phyloP scores from a whole-genome alignment of 2,329 filamentous ascomycete species.

The Cordyceps javanica region DNA sequence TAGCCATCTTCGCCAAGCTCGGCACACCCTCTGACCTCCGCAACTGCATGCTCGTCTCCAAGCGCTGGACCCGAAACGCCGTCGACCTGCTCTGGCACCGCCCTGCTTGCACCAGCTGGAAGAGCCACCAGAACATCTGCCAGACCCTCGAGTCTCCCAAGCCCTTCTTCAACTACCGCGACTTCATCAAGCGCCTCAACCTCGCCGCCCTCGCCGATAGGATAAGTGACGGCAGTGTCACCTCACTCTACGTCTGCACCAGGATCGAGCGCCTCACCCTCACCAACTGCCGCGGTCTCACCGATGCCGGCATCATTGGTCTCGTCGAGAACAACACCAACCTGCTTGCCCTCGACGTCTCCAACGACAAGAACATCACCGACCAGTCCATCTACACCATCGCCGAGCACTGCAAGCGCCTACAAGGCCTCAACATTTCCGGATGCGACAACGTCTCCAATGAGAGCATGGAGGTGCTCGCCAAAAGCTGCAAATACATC shows the following conservation, averaged over 20 bases:
- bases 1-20: conserved; percentile 84
- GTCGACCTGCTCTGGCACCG: conserved; percentile 94
- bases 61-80: conserved; percentile 85
- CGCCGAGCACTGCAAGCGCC: conserved; percentile 71
- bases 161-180: conserved; percentile 84
- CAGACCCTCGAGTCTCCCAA: conserved; percentile 63
- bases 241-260: conserved; percentile 77
- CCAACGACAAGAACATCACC: conserved; percentile 75
- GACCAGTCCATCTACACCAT: conserved; percentile 73
- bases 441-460: conserved; percentile 80
- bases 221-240: conserved; percentile 84
- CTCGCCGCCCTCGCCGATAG: conserved; percentile 68
- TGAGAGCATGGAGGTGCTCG: conserved; percentile 74
- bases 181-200: conserved; percentile 89
- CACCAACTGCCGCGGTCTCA: conserved; percentile 80
- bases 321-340: conserved; percentile 74
- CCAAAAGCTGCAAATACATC: conserved; percentile 75
- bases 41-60: conserved; percentile 89
- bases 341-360: conserved; percentile 85
- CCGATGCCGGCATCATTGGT: conserved; percentile 74
- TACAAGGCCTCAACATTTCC: conserved; percentile 92
- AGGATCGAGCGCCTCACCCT: conserved; percentile 88
- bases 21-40: conserved; percentile 69
- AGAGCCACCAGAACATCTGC: conserved; percentile 74
- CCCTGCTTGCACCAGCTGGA: conserved; percentile 82